Evolutionary conservation across 2,329 filamentous ascomycete species (phyloP).

Genomic region (Alternaria solani): DNA sequence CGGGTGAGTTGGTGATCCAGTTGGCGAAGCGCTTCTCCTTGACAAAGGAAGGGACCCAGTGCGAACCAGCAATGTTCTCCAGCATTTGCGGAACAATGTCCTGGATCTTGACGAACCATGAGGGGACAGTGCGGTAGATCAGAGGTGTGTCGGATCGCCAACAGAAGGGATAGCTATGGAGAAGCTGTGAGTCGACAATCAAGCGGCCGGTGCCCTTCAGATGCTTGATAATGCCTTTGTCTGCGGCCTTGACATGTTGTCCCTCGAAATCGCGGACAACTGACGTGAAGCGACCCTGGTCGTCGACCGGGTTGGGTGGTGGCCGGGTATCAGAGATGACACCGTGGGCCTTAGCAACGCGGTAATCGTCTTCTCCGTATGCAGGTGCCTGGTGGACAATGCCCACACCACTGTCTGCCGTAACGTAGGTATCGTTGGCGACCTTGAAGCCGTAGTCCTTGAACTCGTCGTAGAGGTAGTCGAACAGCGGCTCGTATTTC

Average conservation of each 20-base stretch:
- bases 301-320: constrained; percentile 92
- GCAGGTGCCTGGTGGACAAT: constrained; percentile 94
- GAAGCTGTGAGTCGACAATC: constrained; percentile 85
- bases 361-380: constrained; percentile 96
- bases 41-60: constrained; percentile 91
- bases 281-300: constrained; percentile 78
- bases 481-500: constrained; percentile 88
- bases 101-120: constrained; percentile 92
- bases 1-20: constrained; percentile 89
- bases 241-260: constrained; percentile 88
- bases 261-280: constrained; percentile 83
- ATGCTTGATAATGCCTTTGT: constrained; percentile 91
- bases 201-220: constrained; percentile 79
- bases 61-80: constrained; percentile 85
- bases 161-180: constrained; percentile 93
- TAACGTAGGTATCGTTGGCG: constrained; percentile 85
- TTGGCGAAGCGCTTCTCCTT: constrained; percentile 90
- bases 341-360: constrained; percentile 76
- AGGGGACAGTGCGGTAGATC: constrained; percentile 89
- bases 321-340: constrained; percentile 78
- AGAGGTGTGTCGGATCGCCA: constrained; percentile 94
- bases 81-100: constrained; percentile 87
- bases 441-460: constrained; percentile 85
- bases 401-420: constrained; percentile 87
- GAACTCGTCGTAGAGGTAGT: constrained; percentile 90